Conservation (phyloP, 2,329 filamentous ascomycete genomes). For the Ophiostoma australiae region DNA sequence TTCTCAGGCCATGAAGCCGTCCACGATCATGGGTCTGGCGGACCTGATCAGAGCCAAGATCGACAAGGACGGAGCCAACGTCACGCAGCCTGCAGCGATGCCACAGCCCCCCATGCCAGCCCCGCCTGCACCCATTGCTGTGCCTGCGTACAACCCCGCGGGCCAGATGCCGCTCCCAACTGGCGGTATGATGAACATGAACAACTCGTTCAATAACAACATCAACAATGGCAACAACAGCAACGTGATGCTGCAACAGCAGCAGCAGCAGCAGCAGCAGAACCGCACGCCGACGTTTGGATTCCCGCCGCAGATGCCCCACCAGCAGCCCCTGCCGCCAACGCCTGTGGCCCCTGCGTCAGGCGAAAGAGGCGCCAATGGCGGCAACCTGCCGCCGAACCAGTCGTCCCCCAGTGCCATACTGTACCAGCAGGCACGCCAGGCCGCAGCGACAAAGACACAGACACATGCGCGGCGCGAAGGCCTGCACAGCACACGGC, state of each 20-base stretch:
- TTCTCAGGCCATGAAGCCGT: neutral
- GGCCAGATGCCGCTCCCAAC: neutral
- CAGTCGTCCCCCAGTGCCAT: constrained; percentile 52
- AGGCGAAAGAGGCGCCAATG: neutral
- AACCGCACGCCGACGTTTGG: constrained; percentile 21
- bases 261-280: neutral
- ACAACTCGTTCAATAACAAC: constrained; percentile 4
- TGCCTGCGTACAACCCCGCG: neutral
- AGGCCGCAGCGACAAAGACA: constrained; percentile 54
- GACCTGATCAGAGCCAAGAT: constrained; percentile 31
- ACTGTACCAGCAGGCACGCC: constrained; percentile 55
- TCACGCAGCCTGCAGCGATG: neutral
- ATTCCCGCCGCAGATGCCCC: constrained; percentile 19
- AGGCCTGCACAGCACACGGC: constrained; percentile 57
- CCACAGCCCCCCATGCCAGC: constrained; percentile 8
- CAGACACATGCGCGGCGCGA: constrained; percentile 52
- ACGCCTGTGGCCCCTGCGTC: neutral
- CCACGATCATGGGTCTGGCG: constrained; percentile 26
- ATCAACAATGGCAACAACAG: constrained; percentile 13
- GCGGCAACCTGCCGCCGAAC: constrained; percentile 47
- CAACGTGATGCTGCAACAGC: constrained; percentile 26
- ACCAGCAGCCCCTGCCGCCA: constrained; percentile 29
- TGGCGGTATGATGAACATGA: neutral
- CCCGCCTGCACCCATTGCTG: neutral
- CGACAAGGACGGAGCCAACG: constrained; percentile 21